Evolutionary conservation across 805 yeast species (phyloP), one percentile per base, ranked within the genome.

Genomic region (Candida broadrunensis): DNA sequence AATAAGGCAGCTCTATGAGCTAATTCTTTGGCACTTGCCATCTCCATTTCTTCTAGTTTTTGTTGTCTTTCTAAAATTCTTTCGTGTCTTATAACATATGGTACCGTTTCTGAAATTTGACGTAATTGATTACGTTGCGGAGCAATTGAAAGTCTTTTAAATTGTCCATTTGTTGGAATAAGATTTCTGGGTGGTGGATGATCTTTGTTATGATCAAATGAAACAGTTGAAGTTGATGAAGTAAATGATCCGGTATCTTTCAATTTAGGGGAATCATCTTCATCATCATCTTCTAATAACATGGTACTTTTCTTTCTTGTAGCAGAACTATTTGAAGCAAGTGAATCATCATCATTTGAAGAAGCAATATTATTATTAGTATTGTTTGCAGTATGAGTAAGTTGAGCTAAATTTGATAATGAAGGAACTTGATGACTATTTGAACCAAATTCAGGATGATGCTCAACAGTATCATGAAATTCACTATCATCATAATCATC

Each of bases 81-180:
- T 60, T 86, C 91, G 59, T 85, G 91, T 56, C 87, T 77, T 46
- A 86, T 66, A 25, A 85, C 83, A 51, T 86, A 86, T n/a, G 95
- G 95, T 18, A 86, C 87, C 1, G 93, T 86, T 55, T 85, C 91
- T 33, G 89, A 82, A 41, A 86, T 80, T 55, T 82, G 85, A 56
- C 95, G 73, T 48, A 86, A 66, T 61, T 84, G 86, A 48, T 73
- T 73, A 47, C 87, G 76, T 50, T 70, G 75, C 4, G 75, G 75
- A 2, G 65, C 74, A 52, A 70, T 69, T 6, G 71, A 64, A 51
- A 65, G 53, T 43, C 75, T 57, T 60, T 70, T 69, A 56, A 70
- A 70, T n/a, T 63, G 42, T 40, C 58, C 58, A 31, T 48, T 55
- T 45, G 52, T 32, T 35, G 48, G 47, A 14, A 15, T 29, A 29